Evolutionary conservation across 2,329 filamentous ascomycete genomes (phyloP), one percentile per base, ranked within the genome.

Genomic region (Colletotrichum abscissum): DNA sequence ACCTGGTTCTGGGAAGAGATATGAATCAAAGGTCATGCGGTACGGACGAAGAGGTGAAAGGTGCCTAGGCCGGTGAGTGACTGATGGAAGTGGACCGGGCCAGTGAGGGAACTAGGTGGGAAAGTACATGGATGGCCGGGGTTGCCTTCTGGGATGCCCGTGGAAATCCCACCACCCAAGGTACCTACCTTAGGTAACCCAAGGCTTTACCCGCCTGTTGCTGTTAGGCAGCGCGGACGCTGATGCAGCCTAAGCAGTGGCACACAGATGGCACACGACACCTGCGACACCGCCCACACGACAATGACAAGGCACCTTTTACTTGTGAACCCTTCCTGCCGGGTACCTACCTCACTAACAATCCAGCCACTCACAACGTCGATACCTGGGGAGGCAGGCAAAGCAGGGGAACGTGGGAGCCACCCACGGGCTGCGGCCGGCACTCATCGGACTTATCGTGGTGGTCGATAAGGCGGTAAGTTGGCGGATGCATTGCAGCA

Each of bases 21-120:
- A 72, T 74, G 63, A 63, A 67, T 71, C 63, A 56, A 6, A 35
- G 72, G 72, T 74, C 72, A 74, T 74, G 72, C 63, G 72, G 71
- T 72, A 52, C 68, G 33, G 54, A 59, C 59, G 55, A 35, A 72
- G 38, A 63, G 70, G 63, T 59, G 63, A 60, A 56, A 73, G 69
- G 67, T 65, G 57, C 60, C 67, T 54, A 49, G 55, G 69, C 49
- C 52, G 66, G 59, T 35, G 59, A 64, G 28, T 59, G 66, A 60
- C 55, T 73, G 42, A 46, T 46, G 42, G 42, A 46, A 46, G 42
- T 46, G 42, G 42, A n/a, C 42, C 42, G 71, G 60, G 60, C 67
- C 70, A 30, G 70, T 52, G 30, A 69, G 65, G 52, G 52, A 42
- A 57, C 22, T 56, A 33, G 33, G 33, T 33, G 49, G 62, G 22